Evolutionary conservation across 306 rosid species (phyloP).

Genomic region (Geum urbanum): DNA sequence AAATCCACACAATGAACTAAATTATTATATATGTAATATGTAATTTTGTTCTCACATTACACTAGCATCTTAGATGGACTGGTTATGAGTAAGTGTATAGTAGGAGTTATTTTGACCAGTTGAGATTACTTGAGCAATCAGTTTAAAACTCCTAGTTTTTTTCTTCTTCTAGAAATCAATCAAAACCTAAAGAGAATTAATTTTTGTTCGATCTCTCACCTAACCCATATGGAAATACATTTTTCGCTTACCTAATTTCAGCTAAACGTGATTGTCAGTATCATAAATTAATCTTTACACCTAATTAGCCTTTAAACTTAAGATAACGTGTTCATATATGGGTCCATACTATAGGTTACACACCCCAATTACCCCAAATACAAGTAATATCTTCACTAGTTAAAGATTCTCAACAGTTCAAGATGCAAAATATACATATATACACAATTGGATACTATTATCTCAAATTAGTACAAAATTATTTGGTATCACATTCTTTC

Average conservation of each 20-base stretch:
- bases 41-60: neutral
- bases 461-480: neutral
- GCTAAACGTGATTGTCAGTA: neutral
- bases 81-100: neutral
- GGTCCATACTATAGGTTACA: constrained; percentile 22
- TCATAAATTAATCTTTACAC: constrained; percentile 5
- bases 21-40: neutral
- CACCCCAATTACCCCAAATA: constrained; percentile 8
- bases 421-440: neutral
- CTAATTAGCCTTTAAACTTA: constrained; percentile 23
- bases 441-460: neutral
- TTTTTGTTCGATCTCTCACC: constrained; percentile 6
- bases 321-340: constrained; percentile 25
- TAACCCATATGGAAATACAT: constrained; percentile 17
- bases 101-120: neutral
- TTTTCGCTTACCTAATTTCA: constrained; percentile 12
- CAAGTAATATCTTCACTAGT: constrained; percentile 20
- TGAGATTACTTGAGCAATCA: too few relatives aligned
- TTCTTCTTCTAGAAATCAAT: constrained; percentile 2
- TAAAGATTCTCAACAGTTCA: constrained; percentile 5
- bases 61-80: neutral
- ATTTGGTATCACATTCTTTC: neutral
- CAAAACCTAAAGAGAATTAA: neutral
- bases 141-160: too few relatives aligned
- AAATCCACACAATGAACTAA: neutral